Percentiles rank a stretch among this genome's conserved stretches.
Evolutionary conservation across 768 basidiomycete genomes (phyloP).

Genomic region (Ephemerocybe angulata): DNA sequence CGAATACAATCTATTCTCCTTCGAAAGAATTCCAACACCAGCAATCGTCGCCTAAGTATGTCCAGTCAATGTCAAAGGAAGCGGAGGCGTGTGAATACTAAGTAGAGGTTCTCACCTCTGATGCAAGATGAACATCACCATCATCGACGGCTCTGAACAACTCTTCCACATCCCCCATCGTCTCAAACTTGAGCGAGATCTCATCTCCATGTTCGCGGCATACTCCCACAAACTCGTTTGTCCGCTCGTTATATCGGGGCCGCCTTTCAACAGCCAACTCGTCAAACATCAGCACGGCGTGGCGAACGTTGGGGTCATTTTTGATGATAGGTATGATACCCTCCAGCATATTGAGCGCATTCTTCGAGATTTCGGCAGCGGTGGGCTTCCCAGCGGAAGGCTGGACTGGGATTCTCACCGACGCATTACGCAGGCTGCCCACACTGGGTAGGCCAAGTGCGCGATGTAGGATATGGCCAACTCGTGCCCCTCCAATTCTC

Average conservation of each 20-base stretch:
- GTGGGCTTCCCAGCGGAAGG: constrained; percentile 14
- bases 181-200: constrained; percentile 17
- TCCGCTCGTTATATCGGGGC: constrained; percentile 20
- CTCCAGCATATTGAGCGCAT: constrained; percentile 4
- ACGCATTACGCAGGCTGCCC: constrained; percentile 8
- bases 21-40: constrained; percentile 22
- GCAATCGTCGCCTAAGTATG: constrained; percentile 26
- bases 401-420: constrained; percentile 1
- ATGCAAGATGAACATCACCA: constrained; percentile 20
- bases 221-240: constrained; percentile 24
- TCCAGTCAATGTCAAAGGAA: too few relatives aligned
- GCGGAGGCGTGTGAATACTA: too few relatives aligned
- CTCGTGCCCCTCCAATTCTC: constrained; percentile 18
- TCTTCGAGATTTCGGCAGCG: constrained; percentile 4
- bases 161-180: constrained; percentile 20
- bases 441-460: constrained; percentile 15
- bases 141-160: constrained; percentile 18
- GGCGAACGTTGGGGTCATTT: constrained; percentile 6
- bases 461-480: constrained; percentile 21
- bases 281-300: constrained; percentile 27
- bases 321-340: background rate
- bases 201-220: constrained; percentile 24
- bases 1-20: constrained; percentile 21
- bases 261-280: constrained; percentile 25
- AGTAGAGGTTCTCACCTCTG: constrained; percentile 18